Evolutionary conservation across 768 basidiomycete species (phyloP).

Genomic region (Albatrellus ellisii): DNA sequence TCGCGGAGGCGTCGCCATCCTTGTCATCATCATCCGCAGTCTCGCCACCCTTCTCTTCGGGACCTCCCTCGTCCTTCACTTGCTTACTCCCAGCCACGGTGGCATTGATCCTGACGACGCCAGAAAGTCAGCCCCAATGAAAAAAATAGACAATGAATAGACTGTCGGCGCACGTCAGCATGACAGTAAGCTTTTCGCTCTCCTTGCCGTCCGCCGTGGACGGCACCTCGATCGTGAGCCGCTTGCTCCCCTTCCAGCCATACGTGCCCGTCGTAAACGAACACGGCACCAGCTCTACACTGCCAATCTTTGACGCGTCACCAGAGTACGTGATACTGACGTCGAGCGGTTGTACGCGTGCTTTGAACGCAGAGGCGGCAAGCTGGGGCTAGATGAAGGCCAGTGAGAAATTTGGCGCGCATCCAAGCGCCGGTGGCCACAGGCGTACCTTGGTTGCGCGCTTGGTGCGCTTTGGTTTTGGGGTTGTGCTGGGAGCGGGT

Average conservation of each 20-base stretch:
- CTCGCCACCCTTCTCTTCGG: conserved; percentile 20
- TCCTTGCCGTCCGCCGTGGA: conserved; percentile 31
- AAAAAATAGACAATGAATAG: neutral
- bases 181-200: conserved; percentile 59
- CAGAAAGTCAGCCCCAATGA: neutral
- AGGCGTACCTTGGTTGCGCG: conserved; percentile 35
- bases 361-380: conserved; percentile 39
- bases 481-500: too few species aligned
- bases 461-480: conserved; percentile 21
- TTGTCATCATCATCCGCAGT: conserved; percentile 16
- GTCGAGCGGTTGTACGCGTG: conserved; percentile 58
- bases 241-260: conserved; percentile 74
- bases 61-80: conserved; percentile 25
- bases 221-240: conserved; percentile 50
- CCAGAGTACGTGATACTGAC: conserved; percentile 44
- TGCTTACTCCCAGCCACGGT: conserved; percentile 62
- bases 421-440: neutral
- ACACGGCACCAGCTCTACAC: conserved; percentile 39
- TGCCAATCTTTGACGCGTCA: conserved; percentile 53
- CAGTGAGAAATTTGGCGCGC: neutral
- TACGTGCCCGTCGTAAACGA: conserved; percentile 66
- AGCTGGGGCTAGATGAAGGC: conserved; percentile 13
- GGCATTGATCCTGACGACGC: conserved; percentile 56
- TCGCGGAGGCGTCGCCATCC: neutral
- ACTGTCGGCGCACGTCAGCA: conserved; percentile 60